Percentiles rank a stretch among this genome's conserved stretches.
Evolutionary conservation across 345 rosid genomes (phyloP).

Genomic region (Cardamine occulta): DNA sequence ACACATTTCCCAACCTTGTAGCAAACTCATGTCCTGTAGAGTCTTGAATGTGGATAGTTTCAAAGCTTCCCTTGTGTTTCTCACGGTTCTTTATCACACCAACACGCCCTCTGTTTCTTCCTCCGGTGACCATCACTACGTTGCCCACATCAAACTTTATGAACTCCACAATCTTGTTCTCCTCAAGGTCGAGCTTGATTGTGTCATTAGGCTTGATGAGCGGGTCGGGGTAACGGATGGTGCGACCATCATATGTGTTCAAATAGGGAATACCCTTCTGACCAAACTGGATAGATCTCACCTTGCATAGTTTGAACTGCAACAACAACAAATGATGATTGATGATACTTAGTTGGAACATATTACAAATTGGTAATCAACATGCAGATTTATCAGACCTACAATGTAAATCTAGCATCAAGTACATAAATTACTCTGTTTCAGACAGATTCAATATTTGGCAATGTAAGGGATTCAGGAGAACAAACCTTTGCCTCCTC

Average conservation of each 20-base stretch:
- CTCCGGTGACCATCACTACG: constrained; percentile 75
- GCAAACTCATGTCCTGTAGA: constrained; percentile 77
- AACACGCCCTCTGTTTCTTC: constrained; percentile 39
- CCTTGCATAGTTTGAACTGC: constrained; percentile 84
- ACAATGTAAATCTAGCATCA: no score
- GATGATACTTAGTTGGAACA: constrained; percentile 1
- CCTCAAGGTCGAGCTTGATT: constrained; percentile 70
- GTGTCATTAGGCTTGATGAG: constrained; percentile 82
- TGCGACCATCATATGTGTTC: constrained; percentile 56
- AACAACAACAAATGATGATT: constrained; percentile 56
- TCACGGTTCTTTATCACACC: constrained; percentile 42
- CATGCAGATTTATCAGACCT: not conserved
- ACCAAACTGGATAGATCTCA: constrained; percentile 64
- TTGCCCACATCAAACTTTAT: constrained; percentile 80
- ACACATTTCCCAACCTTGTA: constrained; percentile 74
- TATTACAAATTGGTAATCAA: not conserved
- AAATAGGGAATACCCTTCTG: constrained; percentile 75
- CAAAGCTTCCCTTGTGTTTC: constrained; percentile 36
- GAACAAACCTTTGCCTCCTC: constrained; percentile 65
- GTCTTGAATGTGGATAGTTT: constrained; percentile 76
- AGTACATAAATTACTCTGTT: not conserved
- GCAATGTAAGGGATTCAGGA: constrained; percentile 48
- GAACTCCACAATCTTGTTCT: constrained; percentile 67
- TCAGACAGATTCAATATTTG: not conserved
- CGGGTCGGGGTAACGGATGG: constrained; percentile 39